These are phyloP conservation scores for Blechomonas ayalai DNA, from an alignment of 208 protist species.

Conservation along the genomic window DNA sequence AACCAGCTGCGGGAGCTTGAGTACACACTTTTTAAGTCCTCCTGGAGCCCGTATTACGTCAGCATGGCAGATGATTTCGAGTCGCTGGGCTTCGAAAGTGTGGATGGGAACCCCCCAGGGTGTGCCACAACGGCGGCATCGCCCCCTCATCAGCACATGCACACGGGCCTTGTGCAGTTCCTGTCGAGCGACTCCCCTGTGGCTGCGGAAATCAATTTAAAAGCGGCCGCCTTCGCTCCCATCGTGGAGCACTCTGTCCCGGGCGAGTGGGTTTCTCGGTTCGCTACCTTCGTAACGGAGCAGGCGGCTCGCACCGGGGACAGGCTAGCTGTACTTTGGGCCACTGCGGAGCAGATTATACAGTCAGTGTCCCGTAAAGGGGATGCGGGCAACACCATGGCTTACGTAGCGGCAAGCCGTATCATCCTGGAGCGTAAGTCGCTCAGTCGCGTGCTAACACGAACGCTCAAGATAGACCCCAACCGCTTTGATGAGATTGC, in stretches of 20 bases:
- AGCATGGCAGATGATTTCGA: conserved; percentile 64
- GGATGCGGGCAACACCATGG: conserved; percentile 23
- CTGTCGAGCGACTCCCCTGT: conserved; percentile 27
- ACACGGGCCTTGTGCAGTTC: conserved; percentile 15
- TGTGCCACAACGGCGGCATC: background rate
- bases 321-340: conserved; percentile 51
- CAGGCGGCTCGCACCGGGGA: conserved; percentile 21
- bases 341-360: conserved; percentile 37
- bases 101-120: background rate
- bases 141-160: conserved; percentile 1
- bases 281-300: conserved; percentile 39
- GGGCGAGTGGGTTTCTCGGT: conserved; percentile 44
- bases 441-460: conserved; percentile 31
- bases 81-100: conserved; percentile 17
- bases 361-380: conserved; percentile 33
- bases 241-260: conserved; percentile 50
- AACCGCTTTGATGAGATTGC: conserved; percentile 41
- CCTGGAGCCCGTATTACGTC: conserved; percentile 55
- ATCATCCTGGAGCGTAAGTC: conserved; percentile 61
- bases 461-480: conserved; percentile 38
- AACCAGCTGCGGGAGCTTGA: conserved; percentile 42
- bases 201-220: conserved; percentile 29
- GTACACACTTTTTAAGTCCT: conserved; percentile 40
- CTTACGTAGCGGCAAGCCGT: conserved; percentile 60
- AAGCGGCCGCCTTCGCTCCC: conserved; percentile 44